Conservation (phyloP, 1,284 basidiomycete genomes). For the Phylloboletellus chloephorus region DNA sequence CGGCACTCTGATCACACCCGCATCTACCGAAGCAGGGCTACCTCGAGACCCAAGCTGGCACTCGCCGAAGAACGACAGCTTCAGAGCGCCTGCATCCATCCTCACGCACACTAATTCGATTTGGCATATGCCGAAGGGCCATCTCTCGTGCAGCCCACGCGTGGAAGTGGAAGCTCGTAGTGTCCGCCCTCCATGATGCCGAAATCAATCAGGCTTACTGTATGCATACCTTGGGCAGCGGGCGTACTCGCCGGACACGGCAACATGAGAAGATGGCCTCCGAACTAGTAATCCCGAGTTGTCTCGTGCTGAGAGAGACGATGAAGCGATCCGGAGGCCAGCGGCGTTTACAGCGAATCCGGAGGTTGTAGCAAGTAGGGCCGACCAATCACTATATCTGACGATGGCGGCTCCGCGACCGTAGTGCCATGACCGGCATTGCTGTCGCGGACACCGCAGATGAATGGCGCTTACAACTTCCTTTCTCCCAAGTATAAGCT, state of each 20-base stretch:
- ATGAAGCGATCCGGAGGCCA: constrained; percentile 13
- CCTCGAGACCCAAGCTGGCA: constrained; percentile 6
- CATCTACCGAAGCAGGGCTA: constrained; percentile 4
- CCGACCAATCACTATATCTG: constrained; percentile 24
- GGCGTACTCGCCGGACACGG: constrained; percentile 4
- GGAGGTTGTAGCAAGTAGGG: constrained; percentile 28
- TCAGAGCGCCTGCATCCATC: neutral
- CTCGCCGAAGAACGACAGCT: neutral
- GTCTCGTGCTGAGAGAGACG: constrained; percentile 6
- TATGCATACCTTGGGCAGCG: constrained; percentile 1
- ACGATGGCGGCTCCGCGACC: constrained; percentile 28
- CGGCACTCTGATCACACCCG: constrained; percentile 7
- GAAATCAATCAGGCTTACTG: constrained; percentile 35
- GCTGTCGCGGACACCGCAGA: constrained; percentile 22
- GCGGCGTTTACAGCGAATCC: constrained; percentile 29
- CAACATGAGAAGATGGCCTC: constrained; percentile 2
- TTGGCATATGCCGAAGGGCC: constrained; percentile 1
- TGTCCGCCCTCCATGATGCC: constrained; percentile 20
- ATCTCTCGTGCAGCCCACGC: constrained; percentile 4
- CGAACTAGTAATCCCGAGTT: constrained; percentile 1
- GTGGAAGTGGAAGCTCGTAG: constrained; percentile 12
- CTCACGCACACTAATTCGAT: neutral
- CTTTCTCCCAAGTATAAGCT: constrained; percentile 7
- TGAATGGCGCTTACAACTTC: constrained; percentile 19
- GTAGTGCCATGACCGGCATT: constrained; percentile 20